Evolutionary conservation across 2,329 filamentous ascomycete genomes (phyloP), one percentile per base, ranked within the genome.

Genomic region (Intubia oerlemansii): DNA sequence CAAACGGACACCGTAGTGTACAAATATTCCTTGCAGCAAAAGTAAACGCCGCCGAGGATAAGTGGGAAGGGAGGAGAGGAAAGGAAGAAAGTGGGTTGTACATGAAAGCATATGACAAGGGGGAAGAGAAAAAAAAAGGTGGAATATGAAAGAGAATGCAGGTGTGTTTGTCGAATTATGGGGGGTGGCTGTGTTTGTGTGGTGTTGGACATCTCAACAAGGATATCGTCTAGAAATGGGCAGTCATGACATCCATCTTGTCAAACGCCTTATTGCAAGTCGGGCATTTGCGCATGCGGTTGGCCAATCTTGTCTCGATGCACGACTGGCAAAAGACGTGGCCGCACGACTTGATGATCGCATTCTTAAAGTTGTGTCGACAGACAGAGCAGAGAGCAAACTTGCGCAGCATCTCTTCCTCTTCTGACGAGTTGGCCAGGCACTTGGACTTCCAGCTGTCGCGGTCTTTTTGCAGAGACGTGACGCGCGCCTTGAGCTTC

Each of bases 241-340:
- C 66, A 14, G 63, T 54, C 80, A 93, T 90, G 36, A 81, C 70
- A 47, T 98, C 88, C 50, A 77, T 77, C 47, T 70, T 77, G 43
- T 91, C 85, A 47, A 98, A 98, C 4, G 80, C 71, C 51, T 77
- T 78, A 42, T 77, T 81, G 58, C 90, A 98, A 41, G 80, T 85
- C 3, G 88, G 88, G 44, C 88, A 98, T 50, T 95, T 95, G 39
- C 88, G 68, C 54, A 85, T 84, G 20, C 88, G 77, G 44, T 88
- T 91, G 25, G 69, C 70, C 36, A 93, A 71, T 32, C 88, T 73
- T 43, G 90, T 77, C 38, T 92, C 80, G 15, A 95, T 77, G 46
- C 88, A 98, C 27, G 71, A 64, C 44, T 74, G 73, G 62, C 88
- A 98, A 50, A 95, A 92, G 27, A 91, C 67, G 49, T 98, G 88